Evolutionary conservation across 148 eudicot species (phyloP).

Genomic region (Fagopyrum esculentum): DNA sequence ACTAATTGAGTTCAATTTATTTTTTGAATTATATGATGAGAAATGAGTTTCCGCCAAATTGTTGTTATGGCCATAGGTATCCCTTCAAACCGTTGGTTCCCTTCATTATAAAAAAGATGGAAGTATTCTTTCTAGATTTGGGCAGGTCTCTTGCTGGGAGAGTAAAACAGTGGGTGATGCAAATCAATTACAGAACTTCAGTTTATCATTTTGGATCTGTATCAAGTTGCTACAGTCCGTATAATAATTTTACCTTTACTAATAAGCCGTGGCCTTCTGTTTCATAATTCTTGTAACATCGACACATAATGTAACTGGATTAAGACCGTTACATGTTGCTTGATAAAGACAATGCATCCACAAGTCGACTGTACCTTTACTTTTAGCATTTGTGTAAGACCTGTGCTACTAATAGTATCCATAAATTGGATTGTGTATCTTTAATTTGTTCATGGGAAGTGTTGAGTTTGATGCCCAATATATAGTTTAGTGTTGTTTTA

Average conservation of each 20-base stretch:
- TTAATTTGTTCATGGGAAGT: background rate
- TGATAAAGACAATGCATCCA: background rate
- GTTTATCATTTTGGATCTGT: background rate
- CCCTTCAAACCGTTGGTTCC: background rate
- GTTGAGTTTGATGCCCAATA: background rate
- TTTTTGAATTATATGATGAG: background rate
- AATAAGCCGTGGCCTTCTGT: background rate
- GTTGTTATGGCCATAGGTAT: background rate
- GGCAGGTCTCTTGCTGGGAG: background rate
- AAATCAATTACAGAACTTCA: background rate
- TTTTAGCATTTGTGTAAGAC: background rate
- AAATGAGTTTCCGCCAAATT: background rate
- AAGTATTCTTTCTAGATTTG: constrained; percentile 2
- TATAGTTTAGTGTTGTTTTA: background rate
- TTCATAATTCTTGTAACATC: background rate
- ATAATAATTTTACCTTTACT: background rate
- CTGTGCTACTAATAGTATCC: background rate
- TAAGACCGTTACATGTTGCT: background rate
- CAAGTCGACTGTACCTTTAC: background rate
- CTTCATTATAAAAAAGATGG: background rate
- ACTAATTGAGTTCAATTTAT: background rate
- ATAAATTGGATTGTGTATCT: background rate
- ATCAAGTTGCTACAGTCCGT: background rate
- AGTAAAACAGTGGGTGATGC: background rate
- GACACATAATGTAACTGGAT: background rate